Evolutionary conservation across 768 basidiomycete genomes (phyloP), one percentile per base, ranked within the genome.

Genomic region (Rhodocollybia butyracea): DNA sequence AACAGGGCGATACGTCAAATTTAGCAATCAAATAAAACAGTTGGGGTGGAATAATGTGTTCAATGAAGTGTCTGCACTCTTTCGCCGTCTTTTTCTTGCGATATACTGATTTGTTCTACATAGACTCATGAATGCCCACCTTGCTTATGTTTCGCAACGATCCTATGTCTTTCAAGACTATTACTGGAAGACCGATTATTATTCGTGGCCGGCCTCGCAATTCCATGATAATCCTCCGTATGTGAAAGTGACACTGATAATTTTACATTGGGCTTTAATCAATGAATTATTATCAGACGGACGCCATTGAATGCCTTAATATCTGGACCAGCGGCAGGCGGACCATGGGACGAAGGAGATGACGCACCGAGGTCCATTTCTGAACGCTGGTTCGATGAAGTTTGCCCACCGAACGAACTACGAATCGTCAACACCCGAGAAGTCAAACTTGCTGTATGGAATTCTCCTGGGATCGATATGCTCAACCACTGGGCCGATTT

Each of bases 31-130:
- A 55, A 65, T 73, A 10, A 66, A 71, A 45, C 54, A 60, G 22
- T 58, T 79, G 26, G 79, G 80, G 5, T 80, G 78, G 78, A 81
- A 81, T 60, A 82, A 82, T 60, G 73, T 73, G 52, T 61, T 81
- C 26, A 77, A 78, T 50, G 79, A 81, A 64, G 61, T 76, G 79
- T 80, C 56, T n/a, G 76, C 69, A 8, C 17, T 48, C 19, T 43
- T 39, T 36, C 17, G 46, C 30, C 29, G 46, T 19, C n/a, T 55
- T 26, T 39, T 19, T 27, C 27, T 12, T 21, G 5, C 17, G 24
- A 8, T 19, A 7, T 42, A 27, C 19, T 31, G 3, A 30, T 3
- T n/a, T 17, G n/a, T 53, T 40, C 15, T n/a, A 4, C n/a, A 31
- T 45, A 79, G 79, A n/a, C 66, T 83, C 2, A 75, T 83, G 76